Evolutionary conservation across 805 yeast genomes (phyloP), one percentile per base, ranked within the genome.

Genomic region (Spathaspora passalidarum): DNA sequence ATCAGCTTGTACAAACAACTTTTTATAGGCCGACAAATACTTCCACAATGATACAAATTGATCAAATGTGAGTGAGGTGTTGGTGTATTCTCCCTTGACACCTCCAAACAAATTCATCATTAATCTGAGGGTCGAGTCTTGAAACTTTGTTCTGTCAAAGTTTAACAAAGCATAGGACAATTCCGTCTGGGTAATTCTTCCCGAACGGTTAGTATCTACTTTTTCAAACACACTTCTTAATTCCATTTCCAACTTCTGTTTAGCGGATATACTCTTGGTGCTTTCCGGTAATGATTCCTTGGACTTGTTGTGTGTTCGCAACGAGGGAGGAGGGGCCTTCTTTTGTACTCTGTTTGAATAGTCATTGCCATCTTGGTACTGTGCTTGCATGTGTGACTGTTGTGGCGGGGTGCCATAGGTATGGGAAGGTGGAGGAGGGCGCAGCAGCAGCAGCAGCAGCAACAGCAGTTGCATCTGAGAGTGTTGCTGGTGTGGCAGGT

Each of bases 11-110:
- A 79, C 73, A 54, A 85, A 84, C 6, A 81, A 68, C 57, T 76
- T 80, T 47, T 82, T 76, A 80, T 88, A 84, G 40, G 84, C 84
- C 17, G 79, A 68, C 38, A 84, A 65, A 53, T 84, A 82, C 56
- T 82, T 80, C 88, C 88, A 82, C 45, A 84, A 65, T 48, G 81
- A 80, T 43, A 78, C 79, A 55, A 84, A 84, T 62, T 84, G 90
- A 41, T 74, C 79, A 51, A 80, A 81, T 40, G 75, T 73, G 44
- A 69, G 54, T n/a, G 19, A 48, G 10, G 48, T 53, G 14, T 56
- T 53, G 5, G 58, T 56, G 2, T 61, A 44, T 5, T 57, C 49
- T 9, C 57, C 53, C 5, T 14, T 14, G 21, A 51, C 55, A 19
- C 60, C 45, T 53, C 82, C 82, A 59, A 84, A 84, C 56, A 84